phyloP scores from a whole-genome alignment of 2,329 filamentous ascomycete species.

The Fusarium sp. region DNA sequence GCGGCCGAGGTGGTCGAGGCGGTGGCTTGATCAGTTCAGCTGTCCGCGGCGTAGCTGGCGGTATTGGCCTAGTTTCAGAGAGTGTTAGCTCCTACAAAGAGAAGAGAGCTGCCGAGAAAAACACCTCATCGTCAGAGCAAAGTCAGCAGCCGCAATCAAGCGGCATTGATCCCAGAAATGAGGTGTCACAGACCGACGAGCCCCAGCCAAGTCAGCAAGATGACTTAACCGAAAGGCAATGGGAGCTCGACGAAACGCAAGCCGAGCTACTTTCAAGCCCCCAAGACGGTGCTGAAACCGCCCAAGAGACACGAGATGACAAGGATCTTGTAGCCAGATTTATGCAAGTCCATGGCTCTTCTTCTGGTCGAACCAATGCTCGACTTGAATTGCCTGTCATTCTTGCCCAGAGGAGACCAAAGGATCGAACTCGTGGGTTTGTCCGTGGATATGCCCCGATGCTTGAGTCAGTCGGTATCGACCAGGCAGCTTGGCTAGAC shows the following conservation, averaged over 20 bases:
- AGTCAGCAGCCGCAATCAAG: neutral
- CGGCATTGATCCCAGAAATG: neutral
- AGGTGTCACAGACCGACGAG: neutral
- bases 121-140: neutral
- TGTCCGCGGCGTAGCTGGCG: conserved; percentile 18
- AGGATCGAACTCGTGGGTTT: conserved; percentile 21
- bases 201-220: neutral
- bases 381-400: conserved; percentile 8
- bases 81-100: conserved; percentile 22
- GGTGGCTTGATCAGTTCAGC: conserved; percentile 13
- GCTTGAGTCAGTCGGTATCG: conserved; percentile 4
- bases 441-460: conserved; percentile 17
- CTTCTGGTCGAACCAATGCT: neutral
- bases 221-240: conserved; percentile 5
- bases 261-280: conserved; percentile 5
- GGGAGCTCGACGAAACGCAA: conserved; percentile 21
- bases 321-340: conserved; percentile 9
- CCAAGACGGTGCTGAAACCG: neutral
- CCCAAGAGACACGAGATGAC: neutral
- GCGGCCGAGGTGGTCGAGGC: conserved; percentile 3
- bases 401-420: conserved; percentile 17
- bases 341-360: neutral
- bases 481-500: conserved; percentile 14
- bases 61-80: conserved; percentile 20
- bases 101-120: conserved; percentile 9